Evolutionary conservation across 2,329 filamentous ascomycete species (phyloP).

Genomic region (Trichoderma afroharzianum): DNA sequence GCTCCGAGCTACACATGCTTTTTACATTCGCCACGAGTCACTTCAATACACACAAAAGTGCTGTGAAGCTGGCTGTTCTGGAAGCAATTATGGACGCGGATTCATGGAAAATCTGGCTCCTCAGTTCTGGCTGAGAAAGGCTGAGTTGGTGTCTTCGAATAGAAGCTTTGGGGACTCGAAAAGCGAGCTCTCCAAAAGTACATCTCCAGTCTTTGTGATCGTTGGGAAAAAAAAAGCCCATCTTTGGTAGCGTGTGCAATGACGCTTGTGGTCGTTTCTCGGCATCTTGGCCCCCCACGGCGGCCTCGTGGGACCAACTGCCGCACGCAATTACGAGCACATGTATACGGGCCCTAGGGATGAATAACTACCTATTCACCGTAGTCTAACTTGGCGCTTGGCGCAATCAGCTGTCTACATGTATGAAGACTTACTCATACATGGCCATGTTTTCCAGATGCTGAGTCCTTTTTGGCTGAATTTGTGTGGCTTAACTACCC

Average conservation of each 20-base stretch:
- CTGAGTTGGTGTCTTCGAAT: neutral
- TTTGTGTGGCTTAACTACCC: neutral
- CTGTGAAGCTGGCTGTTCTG: neutral
- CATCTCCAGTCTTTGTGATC: neutral
- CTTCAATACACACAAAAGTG: neutral
- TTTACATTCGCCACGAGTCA: neutral
- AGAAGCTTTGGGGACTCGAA: neutral
- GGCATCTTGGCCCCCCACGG: neutral
- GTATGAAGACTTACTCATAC: neutral
- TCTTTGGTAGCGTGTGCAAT: neutral
- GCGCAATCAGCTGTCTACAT: neutral
- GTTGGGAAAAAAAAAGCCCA: neutral
- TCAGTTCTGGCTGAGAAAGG: neutral
- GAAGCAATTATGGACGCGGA: neutral
- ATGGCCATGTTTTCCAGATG: neutral
- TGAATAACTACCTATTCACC: neutral
- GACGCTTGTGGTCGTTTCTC: neutral
- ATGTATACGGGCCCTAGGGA: neutral
- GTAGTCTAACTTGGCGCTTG: neutral
- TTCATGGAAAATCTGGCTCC: slow-evolving; percentile 8
- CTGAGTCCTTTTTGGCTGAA: neutral
- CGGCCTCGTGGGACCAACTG: neutral
- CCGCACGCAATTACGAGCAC: neutral
- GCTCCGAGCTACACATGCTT: neutral
- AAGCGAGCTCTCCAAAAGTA: neutral